Conservation (phyloP, 148 eudicot genomes). For the Suaeda aralocaspica region DNA sequence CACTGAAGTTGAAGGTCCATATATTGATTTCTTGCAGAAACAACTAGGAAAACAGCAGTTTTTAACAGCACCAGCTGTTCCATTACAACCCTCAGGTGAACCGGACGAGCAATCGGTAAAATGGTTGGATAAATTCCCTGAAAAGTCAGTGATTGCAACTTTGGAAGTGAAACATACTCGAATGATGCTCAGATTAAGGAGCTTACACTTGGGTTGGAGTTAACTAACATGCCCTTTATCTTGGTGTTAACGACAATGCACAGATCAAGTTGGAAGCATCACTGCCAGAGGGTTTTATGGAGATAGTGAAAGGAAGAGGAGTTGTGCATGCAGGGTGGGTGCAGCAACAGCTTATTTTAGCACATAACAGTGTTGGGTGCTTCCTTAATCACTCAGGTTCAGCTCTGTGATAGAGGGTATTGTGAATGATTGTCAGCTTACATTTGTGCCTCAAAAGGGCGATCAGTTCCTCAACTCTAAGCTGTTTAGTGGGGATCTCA, state of each 20-base stretch:
- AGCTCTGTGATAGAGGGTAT: constrained; percentile 50
- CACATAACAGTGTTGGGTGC: constrained; percentile 47
- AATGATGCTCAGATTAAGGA: constrained; percentile 37
- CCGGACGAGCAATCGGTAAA: constrained; percentile 31
- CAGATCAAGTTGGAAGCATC: constrained; percentile 26
- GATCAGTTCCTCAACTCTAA: constrained; percentile 45
- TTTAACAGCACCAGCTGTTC: constrained; percentile 32
- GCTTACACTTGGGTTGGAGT: constrained; percentile 42
- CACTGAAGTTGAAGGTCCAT: constrained; percentile 39
- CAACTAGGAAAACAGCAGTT: constrained; percentile 35
- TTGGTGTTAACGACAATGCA: constrained; percentile 30
- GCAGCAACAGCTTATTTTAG: constrained; percentile 46
- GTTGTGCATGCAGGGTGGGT: constrained; percentile 48
- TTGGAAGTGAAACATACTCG: constrained; percentile 47
- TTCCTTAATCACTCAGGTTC: constrained; percentile 41
- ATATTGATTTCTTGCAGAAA: constrained; percentile 33
- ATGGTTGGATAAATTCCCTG: constrained; percentile 32
- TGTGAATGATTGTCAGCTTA: constrained; percentile 46
- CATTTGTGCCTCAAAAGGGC: constrained; percentile 40
- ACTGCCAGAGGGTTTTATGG: constrained; percentile 39
- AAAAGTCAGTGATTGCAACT: constrained; percentile 45
- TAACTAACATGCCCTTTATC: constrained; percentile 40
- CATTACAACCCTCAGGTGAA: constrained; percentile 22
- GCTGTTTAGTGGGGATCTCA: constrained; percentile 34
- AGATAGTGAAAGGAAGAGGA: constrained; percentile 36